Evolutionary conservation across 371 early-diverging fungal species (phyloP), one percentile per base, ranked within the genome.

Genomic region (Blakeslea trispora): DNA sequence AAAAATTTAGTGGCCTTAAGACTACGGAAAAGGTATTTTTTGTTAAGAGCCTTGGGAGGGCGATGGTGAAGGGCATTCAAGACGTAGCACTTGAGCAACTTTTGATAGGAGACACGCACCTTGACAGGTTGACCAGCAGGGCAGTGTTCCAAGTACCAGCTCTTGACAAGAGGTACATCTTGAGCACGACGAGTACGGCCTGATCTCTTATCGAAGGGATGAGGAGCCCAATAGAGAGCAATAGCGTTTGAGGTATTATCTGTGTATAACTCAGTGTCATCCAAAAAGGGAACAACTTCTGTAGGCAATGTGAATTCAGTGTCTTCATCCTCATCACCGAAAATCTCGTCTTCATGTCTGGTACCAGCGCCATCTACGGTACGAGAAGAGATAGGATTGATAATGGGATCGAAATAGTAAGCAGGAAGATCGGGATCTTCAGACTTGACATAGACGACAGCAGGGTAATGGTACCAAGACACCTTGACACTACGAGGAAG

Each of bases 101-200:
- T 98, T 71, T 99, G 98, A 71, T 98, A 98, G 0, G 98, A 97
- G 6, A 98, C 97, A 24, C 98, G 91, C 48, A 97, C 95, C 73
- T 99, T 99, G 62, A 96, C 95, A 17, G 98, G 98, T 72, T 94
- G 90, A 28, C 87, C 90, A 18, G 91, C 85, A 19, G 98, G 94
- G 60, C 92, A 90, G 71, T 95, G 97, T 69, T 99, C 97, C 64
- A 98, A 77, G 69, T 96, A 99, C 98, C 98, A 99, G 54, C 86
- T 88, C 81, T 97, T 96, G 52, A 99, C 92, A 39, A 98, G 77
- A 13, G 98, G 95, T 17, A 99, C 82, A 72, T 99, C 98, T 71
- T 91, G 85, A 15, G 98, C 97, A 65, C 99, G 88, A 23, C 97
- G 86, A n/a, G 90, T 95, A 37, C 83, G 78, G 21, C 98, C 98